Base-by-base conservation (phyloP, 169 alveolate species). In the Eimeria brunetti region DNA sequence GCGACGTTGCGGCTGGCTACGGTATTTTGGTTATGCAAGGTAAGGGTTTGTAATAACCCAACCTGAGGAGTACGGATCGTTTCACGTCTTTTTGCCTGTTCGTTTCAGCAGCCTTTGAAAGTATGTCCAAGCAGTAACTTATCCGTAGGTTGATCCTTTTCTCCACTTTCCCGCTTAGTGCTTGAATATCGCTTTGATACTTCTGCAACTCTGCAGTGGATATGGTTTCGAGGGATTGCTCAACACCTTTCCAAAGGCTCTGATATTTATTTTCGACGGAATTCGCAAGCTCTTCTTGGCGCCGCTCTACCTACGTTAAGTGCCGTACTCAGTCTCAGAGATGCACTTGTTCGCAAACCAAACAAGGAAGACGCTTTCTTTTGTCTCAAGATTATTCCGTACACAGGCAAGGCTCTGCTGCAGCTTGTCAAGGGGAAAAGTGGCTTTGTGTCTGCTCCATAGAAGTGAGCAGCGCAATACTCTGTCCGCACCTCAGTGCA, bases 61-160 rank as follows among this genome's bases (percentile, higher is more conserved):
- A 83, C 90, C 90, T 83, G 76, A 83, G 92, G 64, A 86, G 78
- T 44, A 86, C 81, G 36, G 78, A 38, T 41, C 92, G 92, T 44
- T 86, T 86, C 49, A 86, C 33, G 51, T 86, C 83, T 24, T 30
- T 62, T 27, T 62, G 58, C 62, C 64, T 60, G 78, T 49, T 49
- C 62, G 53, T 62, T 58, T 58, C 81, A 46, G 92, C 14, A 12
- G 92, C 92, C 16, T 62, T 86, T 60, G 92, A 64, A 27, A 86
- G 92, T 12, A 86, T 62, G 22, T 62, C 92, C 92, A 86, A 58
- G 12, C 92, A 86, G 92, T 86, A 86, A 81, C 92, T 86, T 38
- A 86, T 62, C 46, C 58, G 78, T 41, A 41, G 46, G 20, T 86
- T 49, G 67, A 86, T 86, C 51, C 92, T 27, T 18, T 62, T 58